Base-by-base conservation (phyloP, 305 asterid species). In the Rubia peregrina region DNA sequence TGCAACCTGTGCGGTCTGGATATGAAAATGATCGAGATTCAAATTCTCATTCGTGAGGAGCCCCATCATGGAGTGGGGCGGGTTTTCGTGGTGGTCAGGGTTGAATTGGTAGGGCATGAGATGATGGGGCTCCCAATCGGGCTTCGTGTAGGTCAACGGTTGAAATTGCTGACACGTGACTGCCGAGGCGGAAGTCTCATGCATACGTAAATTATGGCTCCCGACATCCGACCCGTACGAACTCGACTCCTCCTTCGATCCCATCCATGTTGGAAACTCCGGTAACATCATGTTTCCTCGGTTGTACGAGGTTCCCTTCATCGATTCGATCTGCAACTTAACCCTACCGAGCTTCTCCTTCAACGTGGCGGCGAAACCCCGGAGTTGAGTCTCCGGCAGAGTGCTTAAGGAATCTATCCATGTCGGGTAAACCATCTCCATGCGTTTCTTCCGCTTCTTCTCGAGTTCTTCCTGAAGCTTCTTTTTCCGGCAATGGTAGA, bases 381-480 rank as follows among this genome's bases (percentile, higher is more conserved):
- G 75, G 68, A 86, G 61, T 19, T 79, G 75, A 36, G 62, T 43
- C 53, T 85, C 84, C 0, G 84, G 26, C 38, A 76, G 10, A 12
- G 7, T 49, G 13, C 77, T 59, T 71, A 83, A 22, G 44, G 73
- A 70, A 11, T 78, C 79, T 36, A 56, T 22, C 82, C 81, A 71
- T 5, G 85, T 80, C 5, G 93, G 93, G 49, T 84, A 90, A 69
- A 72, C 82, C 1, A 82, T 74, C 63, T 86, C 91, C 83, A 67
- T 68, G 76, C 82, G 85, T 63, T 67, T 78, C 16, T 79, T 81
- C 6, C 80, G 78, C 61, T 84, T 73, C 65, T 84, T 87, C 2
- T 38, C 75, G 6, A 88, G 77, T 55, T 88, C 93, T 0, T 84
- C 89, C 53, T 88, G 91, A 19, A 85, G 42, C 24, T 72, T 85